Conservation (phyloP, 2,329 filamentous ascomycete genomes). For the Stachybotrys chlorohalonatus region DNA sequence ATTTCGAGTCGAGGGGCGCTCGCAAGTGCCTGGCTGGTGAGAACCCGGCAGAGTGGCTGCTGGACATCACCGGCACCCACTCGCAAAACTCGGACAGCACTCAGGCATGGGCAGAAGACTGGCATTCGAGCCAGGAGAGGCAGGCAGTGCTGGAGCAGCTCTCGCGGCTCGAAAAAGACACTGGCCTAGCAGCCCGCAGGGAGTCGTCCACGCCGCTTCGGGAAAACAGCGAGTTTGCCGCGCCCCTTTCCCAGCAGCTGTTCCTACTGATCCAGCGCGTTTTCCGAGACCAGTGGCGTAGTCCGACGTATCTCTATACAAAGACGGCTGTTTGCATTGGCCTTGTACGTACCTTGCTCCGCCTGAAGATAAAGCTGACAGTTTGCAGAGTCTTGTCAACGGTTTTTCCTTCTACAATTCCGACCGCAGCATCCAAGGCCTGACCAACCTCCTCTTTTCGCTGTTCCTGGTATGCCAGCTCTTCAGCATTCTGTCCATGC, state of each 20-base stretch:
- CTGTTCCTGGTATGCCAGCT: not conserved
- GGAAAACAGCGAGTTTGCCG: not conserved
- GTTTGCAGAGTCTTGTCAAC: not conserved
- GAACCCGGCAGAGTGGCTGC: not conserved
- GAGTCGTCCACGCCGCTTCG: not conserved
- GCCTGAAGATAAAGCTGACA: not conserved
- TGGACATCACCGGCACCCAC: not conserved
- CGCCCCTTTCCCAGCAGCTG: not conserved
- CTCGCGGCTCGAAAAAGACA: not conserved
- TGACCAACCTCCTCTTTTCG: not conserved
- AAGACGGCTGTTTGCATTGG: not conserved
- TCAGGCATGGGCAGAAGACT: not conserved
- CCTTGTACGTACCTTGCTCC: not conserved
- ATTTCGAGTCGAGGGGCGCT: not conserved
- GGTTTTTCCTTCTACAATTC: not conserved
- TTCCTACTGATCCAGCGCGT: not conserved
- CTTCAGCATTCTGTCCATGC: not conserved
- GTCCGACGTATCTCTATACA: not conserved
- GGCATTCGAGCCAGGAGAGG: not conserved
- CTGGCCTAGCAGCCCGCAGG: not conserved
- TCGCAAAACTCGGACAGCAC: not conserved
- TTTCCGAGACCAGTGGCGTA: conserved; percentile 2
- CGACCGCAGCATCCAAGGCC: not conserved
- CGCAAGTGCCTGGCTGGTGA: not conserved
- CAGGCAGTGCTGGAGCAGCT: not conserved